Evolutionary conservation across 1,139 yeast genomes (phyloP), one percentile per base, ranked within the genome.

Genomic region (Pneumocystis jirovecii): DNA sequence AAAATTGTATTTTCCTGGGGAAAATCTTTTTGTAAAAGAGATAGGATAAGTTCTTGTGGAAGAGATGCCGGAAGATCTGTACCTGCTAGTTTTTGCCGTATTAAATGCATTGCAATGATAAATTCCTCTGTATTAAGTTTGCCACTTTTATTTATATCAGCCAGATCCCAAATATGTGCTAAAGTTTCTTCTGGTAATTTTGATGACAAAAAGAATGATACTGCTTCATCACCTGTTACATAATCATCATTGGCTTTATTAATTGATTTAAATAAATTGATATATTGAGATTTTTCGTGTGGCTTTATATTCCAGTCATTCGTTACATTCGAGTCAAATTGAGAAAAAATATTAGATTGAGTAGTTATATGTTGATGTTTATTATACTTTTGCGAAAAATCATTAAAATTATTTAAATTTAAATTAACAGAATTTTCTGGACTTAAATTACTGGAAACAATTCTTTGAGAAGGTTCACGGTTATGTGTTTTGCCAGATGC

Each of bases 91-190:
- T 83, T 86, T 75, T 85, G 89, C 75, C 90, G 95, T 15, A 93
- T 95, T 71, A 93, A 81, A 73, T 86, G 93, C 87, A 93, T 87
- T 17, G 98, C 97, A 73, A 93, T 87, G 1, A 95, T 85, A 75
- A 95, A 93, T 74, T 93, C 98, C 68, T 83, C 79, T 72, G 82
- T 85, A 60, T 89, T 81, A 72, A 95, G 89, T 64, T 82, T 82
- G 45, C 97, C 97, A 61, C 90, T 84, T 75, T 90, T 89, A 71
- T 89, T 88, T 68, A 90, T 82, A 75, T 95, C 97, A 6, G 97
- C 85, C 72, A 93, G 80, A 75, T 93, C 97, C 99, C 99, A 95
- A 61, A 95, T 85, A 40, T 84, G 79, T 1, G 98, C 98, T 70
- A 95, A 80, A 56, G 84, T 85, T 66, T 89, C 95, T 72, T 91